phyloP scores from a whole-genome alignment of 2,329 filamentous ascomycete genomes.

The Apiospora kogelbergensis region DNA sequence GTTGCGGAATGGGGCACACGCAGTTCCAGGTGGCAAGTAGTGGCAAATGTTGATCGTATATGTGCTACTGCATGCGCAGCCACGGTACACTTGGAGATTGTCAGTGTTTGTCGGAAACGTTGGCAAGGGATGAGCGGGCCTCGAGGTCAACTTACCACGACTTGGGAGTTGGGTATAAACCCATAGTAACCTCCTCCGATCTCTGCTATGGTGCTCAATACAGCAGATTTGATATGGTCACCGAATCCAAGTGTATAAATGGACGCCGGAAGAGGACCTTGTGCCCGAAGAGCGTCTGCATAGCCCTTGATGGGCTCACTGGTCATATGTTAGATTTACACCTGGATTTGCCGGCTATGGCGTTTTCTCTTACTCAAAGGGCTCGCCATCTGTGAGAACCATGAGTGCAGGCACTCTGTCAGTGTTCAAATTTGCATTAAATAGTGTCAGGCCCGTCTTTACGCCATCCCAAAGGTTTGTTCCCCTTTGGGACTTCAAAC shows the following conservation, averaged over 20 bases:
- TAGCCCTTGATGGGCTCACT: background rate
- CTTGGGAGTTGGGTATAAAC: conserved; percentile 62
- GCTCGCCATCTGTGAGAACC: background rate
- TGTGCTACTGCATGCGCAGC: background rate
- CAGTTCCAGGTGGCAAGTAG: background rate
- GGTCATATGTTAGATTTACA: background rate
- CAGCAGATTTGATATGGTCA: conserved; percentile 41
- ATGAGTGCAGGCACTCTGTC: background rate
- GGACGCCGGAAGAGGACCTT: background rate
- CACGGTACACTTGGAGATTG: background rate
- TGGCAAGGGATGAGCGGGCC: background rate
- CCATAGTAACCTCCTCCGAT: conserved; percentile 56
- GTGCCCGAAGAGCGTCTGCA: background rate
- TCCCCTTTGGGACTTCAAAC: conserved; percentile 35
- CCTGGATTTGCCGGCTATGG: background rate
- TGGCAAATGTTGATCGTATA: background rate
- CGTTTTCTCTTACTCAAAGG: background rate
- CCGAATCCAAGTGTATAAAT: background rate
- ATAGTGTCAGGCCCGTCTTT: conserved; percentile 47
- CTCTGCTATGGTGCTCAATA: conserved; percentile 62
- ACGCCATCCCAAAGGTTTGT: conserved; percentile 63
- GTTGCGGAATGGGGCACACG: background rate
- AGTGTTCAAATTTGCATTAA: conserved; percentile 24
- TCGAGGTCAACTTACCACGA: conserved; percentile 44
- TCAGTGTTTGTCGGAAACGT: background rate